These are phyloP conservation scores for Diplodia mutila DNA, from an alignment of 2,329 filamentous ascomycete species.

Conservation along the genomic window DNA sequence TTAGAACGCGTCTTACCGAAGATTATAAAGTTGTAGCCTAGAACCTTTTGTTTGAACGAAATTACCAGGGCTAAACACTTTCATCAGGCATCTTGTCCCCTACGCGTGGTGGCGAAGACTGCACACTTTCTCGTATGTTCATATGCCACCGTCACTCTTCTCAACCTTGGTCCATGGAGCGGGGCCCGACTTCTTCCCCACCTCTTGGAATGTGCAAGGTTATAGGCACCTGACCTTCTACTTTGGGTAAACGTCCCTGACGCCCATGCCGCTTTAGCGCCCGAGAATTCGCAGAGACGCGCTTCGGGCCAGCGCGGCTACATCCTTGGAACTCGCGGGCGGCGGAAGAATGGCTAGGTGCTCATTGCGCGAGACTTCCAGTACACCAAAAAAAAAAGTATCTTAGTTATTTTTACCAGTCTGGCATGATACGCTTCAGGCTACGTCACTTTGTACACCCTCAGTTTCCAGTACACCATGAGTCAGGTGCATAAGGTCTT, in stretches of 20 bases:
- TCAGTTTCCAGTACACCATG: too few relatives aligned
- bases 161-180: neutral
- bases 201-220: neutral
- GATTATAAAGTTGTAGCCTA: neutral
- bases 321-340: too few relatives aligned
- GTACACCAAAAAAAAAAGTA: too few relatives aligned
- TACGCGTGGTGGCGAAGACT: neutral
- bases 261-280: neutral
- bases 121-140: neutral
- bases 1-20: neutral
- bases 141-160: neutral
- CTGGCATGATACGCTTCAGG: too few relatives aligned
- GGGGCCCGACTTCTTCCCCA: neutral
- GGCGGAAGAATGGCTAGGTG: too few relatives aligned
- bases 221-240: neutral
- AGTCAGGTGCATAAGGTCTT: too few relatives aligned
- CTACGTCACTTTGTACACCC: too few relatives aligned
- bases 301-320: too few relatives aligned
- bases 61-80: neutral
- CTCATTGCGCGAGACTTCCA: too few relatives aligned
- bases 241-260: neutral
- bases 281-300: neutral
- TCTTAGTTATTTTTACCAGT: too few relatives aligned
- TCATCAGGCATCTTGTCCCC: neutral
- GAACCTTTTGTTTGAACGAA: neutral